Evolutionary conservation across 78 protist genomes (phyloP).

Genomic region (Trichosphaerium sp.): DNA sequence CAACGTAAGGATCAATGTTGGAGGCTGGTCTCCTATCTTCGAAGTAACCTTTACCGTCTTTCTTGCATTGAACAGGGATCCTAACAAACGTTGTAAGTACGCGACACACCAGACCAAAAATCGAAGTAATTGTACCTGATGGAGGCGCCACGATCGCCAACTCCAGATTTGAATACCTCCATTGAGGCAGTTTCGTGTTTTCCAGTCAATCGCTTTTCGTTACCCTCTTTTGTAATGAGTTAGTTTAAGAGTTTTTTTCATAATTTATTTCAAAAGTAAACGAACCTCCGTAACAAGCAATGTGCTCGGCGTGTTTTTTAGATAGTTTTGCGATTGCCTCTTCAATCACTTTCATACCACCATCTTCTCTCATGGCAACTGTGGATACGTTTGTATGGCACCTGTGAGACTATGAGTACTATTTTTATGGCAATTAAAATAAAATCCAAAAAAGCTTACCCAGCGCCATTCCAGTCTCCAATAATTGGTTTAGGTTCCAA

Average conservation of each 20-base stretch:
- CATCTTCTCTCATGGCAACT: slow-evolving; percentile 50
- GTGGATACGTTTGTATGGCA: slow-evolving; percentile 87
- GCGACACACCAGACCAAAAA: too few relatives aligned
- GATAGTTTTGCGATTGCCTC: slow-evolving; percentile 10
- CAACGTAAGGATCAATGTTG: slow-evolving; percentile 76
- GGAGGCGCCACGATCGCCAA: slow-evolving; percentile 70
- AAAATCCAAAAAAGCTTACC: too few relatives aligned
- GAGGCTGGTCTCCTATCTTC: slow-evolving; percentile 84
- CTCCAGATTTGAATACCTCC: slow-evolving; percentile 59
- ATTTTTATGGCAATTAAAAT: too few relatives aligned
- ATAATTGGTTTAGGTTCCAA: slow-evolving; percentile 80
- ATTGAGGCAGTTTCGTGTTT: slow-evolving; percentile 72
- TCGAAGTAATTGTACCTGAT: too few relatives aligned
- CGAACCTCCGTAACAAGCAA: slow-evolving; percentile 71
- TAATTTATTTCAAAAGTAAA: too few relatives aligned
- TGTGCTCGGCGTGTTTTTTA: slow-evolving; percentile 40
- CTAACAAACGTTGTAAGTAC: too few relatives aligned
- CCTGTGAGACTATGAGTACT: too few relatives aligned
- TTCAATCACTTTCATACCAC: slow-evolving; percentile 36
- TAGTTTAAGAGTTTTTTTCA: too few relatives aligned
- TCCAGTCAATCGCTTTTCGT: slow-evolving; percentile 79
- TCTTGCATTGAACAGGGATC: slow-evolving; percentile 46
- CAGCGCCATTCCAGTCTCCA: slow-evolving; percentile 89
- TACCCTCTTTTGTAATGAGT: slow-evolving; percentile 41
- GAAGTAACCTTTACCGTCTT: slow-evolving; percentile 60